phyloP scores from a whole-genome alignment of 2,329 filamentous ascomycete genomes.

The Apiospora koreana region DNA sequence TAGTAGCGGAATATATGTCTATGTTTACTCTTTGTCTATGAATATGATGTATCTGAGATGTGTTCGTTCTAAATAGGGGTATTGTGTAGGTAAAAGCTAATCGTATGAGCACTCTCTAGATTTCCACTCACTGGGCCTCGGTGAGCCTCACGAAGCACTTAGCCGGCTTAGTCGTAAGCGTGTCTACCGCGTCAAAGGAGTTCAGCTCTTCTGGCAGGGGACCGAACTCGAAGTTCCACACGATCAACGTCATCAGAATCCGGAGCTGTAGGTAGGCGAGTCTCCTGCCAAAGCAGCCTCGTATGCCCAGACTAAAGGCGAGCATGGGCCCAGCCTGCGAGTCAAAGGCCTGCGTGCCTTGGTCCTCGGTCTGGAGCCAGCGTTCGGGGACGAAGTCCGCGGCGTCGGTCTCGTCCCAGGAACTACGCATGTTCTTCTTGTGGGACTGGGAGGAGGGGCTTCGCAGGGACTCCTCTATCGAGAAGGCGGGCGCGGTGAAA shows the following conservation, averaged over 20 bases:
- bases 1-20: no score
- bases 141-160: constrained; percentile 20
- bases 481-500: constrained; percentile 6
- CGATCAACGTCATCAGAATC: constrained; percentile 28
- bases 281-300: constrained; percentile 19
- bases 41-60: background rate
- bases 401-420: constrained; percentile 15
- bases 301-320: constrained; percentile 16
- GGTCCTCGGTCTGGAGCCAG: constrained; percentile 14
- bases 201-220: constrained; percentile 22
- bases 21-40: background rate
- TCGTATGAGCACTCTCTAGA: background rate
- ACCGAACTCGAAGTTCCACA: constrained; percentile 30
- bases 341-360: constrained; percentile 12
- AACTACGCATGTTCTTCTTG: constrained; percentile 5
- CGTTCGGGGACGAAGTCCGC: constrained; percentile 16
- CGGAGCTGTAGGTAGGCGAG: constrained; percentile 31
- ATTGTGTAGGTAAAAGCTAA: background rate
- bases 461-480: constrained; percentile 14
- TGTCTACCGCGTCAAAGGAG: constrained; percentile 19
- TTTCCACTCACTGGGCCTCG: background rate
- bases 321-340: constrained; percentile 17
- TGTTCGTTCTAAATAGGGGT: background rate
- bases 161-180: constrained; percentile 21
- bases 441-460: constrained; percentile 16